Percentiles rank a stretch among this genome's conserved stretches.
These are phyloP conservation scores for Tribonema minus DNA, from an alignment of 108 stramenopile species.

Conservation along the genomic window DNA sequence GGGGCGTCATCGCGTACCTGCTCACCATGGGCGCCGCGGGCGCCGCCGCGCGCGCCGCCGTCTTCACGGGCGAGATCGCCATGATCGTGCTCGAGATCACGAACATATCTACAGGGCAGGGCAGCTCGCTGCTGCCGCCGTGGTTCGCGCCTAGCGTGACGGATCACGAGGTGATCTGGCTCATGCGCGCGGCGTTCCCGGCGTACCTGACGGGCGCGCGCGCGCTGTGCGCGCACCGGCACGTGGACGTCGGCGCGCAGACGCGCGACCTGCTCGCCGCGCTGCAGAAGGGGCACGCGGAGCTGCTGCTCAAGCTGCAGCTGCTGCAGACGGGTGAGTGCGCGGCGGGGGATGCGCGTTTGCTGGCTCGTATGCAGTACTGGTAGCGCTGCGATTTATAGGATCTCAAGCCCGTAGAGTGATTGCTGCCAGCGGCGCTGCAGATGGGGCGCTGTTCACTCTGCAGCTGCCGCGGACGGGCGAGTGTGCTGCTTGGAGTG, in stretches of 20 bases:
- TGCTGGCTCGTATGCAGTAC: too few relatives aligned
- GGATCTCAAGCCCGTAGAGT: too few relatives aligned
- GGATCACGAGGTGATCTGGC: constrained; percentile 77
- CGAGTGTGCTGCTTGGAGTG: too few relatives aligned
- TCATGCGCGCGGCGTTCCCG: constrained; percentile 87
- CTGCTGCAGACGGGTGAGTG: too few relatives aligned
- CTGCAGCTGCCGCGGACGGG: too few relatives aligned
- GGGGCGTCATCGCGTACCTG: constrained; percentile 90
- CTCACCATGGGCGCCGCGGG: constrained; percentile 82
- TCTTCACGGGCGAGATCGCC: constrained; percentile 83
- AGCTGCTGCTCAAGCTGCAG: too few relatives aligned
- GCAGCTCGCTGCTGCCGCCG: constrained; percentile 63
- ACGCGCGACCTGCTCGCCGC: constrained; percentile 75
- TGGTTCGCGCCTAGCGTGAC: constrained; percentile 84
- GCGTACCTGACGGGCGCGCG: constrained; percentile 97
- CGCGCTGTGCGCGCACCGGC: constrained; percentile 79
- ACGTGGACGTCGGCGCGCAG: constrained; percentile 87
- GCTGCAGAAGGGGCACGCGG: constrained; percentile 85
- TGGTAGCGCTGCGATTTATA: too few relatives aligned
- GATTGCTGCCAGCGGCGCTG: too few relatives aligned
- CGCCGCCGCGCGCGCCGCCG: constrained; percentile 77
- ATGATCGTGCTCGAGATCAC: constrained; percentile 86
- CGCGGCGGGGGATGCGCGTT: too few relatives aligned
- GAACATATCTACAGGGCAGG: constrained; percentile 74
- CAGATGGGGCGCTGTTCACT: too few relatives aligned